Evolutionary conservation across 2,329 filamentous ascomycete species (phyloP).

Genomic region (Aspergillus ochraceoroseus): DNA sequence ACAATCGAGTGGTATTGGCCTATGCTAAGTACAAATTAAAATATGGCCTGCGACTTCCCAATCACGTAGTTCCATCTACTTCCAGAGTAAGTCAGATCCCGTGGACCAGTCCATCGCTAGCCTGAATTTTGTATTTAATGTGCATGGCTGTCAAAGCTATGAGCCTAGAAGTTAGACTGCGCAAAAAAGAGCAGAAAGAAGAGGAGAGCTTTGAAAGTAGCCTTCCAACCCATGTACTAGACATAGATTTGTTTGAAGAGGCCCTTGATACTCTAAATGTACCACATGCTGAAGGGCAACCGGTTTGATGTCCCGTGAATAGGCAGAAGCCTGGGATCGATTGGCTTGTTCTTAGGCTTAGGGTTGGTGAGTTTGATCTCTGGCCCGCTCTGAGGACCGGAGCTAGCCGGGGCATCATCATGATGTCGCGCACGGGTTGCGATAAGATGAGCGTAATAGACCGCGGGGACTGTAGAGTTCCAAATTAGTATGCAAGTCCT

Average conservation of each 20-base stretch:
- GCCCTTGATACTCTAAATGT: conserved; percentile 27
- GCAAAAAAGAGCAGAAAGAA: background rate
- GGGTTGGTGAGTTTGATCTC: conserved; percentile 33
- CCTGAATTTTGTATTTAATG: background rate
- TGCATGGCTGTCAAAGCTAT: background rate
- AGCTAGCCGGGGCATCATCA: conserved; percentile 49
- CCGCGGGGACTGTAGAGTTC: conserved; percentile 57
- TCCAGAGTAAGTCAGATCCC: background rate
- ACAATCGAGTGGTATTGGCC: background rate
- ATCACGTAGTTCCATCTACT: background rate
- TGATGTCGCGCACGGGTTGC: conserved; percentile 74
- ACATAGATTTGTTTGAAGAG: too few relatives aligned
- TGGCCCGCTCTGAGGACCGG: conserved; percentile 40
- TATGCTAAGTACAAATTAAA: conserved; percentile 1
- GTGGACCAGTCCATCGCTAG: background rate
- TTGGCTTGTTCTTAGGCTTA: conserved; percentile 26
- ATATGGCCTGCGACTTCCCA: background rate
- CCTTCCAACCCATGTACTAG: too few relatives aligned
- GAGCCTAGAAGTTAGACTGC: background rate
- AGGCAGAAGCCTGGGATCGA: conserved; percentile 34
- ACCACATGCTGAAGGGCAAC: conserved; percentile 40
- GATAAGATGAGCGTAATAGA: conserved; percentile 94
- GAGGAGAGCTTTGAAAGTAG: too few relatives aligned
- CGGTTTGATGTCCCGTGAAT: conserved; percentile 30
- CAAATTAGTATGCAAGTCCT: conserved; percentile 1